phyloP scores from a whole-genome alignment of 768 basidiomycete genomes.

The Suillus variegatus region DNA sequence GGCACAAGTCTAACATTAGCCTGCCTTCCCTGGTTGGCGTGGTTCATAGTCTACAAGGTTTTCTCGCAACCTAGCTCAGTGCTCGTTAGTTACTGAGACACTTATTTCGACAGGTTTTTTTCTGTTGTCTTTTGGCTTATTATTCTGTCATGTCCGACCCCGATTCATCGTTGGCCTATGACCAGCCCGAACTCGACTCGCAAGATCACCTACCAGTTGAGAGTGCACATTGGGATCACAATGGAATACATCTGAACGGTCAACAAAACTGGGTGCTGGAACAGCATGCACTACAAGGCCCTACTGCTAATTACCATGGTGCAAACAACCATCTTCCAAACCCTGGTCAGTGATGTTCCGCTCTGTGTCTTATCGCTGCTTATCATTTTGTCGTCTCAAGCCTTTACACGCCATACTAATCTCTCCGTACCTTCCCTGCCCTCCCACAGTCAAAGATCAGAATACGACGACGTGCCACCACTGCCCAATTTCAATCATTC shows the following conservation, averaged over 20 bases:
- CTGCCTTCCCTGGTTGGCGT: neutral
- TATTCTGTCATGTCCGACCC: slow-evolving; percentile 24
- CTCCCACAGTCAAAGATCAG: slow-evolving; percentile 34
- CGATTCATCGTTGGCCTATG: slow-evolving; percentile 27
- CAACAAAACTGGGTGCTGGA: slow-evolving; percentile 12
- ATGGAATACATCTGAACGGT: slow-evolving; percentile 8
- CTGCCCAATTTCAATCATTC: slow-evolving; percentile 47
- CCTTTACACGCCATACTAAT: slow-evolving; percentile 46
- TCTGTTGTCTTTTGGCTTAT: neutral
- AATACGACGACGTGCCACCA: slow-evolving; percentile 31
- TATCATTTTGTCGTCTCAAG: slow-evolving; percentile 14
- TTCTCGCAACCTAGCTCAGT: neutral
- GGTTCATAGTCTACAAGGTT: neutral
- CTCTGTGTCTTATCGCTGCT: slow-evolving; percentile 1
- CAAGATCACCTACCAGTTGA: slow-evolving; percentile 12
- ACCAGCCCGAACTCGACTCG: slow-evolving; percentile 21
- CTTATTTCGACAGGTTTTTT: slow-evolving; percentile 2
- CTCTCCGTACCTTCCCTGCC: slow-evolving; percentile 49
- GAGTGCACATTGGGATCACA: neutral
- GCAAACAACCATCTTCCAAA: slow-evolving; percentile 2
- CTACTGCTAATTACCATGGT: slow-evolving; percentile 20
- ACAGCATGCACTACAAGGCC: slow-evolving; percentile 9
- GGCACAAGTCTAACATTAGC: neutral
- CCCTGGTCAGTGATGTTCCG: slow-evolving; percentile 22
- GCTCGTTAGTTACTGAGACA: neutral